Percentiles rank a stretch among this genome's conserved stretches.
These are phyloP conservation scores for Phytophthora rubi DNA, from an alignment of 352 stramenopile species.

Conservation along the genomic window DNA sequence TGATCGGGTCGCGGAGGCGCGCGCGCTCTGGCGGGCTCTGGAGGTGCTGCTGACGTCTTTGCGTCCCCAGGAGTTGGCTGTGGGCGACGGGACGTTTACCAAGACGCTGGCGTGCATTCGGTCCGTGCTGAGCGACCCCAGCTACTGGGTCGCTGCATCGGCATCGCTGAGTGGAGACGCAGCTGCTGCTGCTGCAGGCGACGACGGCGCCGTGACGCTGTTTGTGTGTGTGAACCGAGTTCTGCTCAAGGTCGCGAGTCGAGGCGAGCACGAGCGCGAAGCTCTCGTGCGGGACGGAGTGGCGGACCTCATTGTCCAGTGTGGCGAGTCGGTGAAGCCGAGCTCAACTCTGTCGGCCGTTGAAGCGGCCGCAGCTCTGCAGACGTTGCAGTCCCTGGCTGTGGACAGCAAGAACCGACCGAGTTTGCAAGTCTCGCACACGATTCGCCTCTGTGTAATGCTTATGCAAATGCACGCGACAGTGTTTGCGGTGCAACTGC, in stretches of 20 bases:
- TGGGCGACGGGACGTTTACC: slow-evolving; percentile 46
- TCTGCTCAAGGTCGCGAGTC: slow-evolving; percentile 47
- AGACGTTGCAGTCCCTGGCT: slow-evolving; percentile 59
- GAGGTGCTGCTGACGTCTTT: slow-evolving; percentile 52
- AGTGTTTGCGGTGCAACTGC: slow-evolving; percentile 48
- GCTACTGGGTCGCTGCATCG: slow-evolving; percentile 27
- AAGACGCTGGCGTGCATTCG: slow-evolving; percentile 51
- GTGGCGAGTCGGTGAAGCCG: slow-evolving; percentile 21
- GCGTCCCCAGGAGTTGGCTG: slow-evolving; percentile 38
- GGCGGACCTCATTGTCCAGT: slow-evolving; percentile 43
- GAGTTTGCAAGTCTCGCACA: slow-evolving; percentile 37
- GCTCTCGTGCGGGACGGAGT: slow-evolving; percentile 49
- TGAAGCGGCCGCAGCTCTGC: slow-evolving; percentile 36
- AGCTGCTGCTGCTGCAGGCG: background rate
- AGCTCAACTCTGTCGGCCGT: slow-evolving; percentile 19
- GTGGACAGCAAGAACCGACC: slow-evolving; percentile 46
- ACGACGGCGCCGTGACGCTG: slow-evolving; percentile 36
- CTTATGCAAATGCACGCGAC: slow-evolving; percentile 43
- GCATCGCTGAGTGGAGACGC: background rate
- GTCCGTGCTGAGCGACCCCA: slow-evolving; percentile 38
- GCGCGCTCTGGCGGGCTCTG: slow-evolving; percentile 62
- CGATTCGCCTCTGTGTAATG: slow-evolving; percentile 38
- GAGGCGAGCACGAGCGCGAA: slow-evolving; percentile 57
- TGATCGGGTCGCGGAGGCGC: slow-evolving; percentile 44
- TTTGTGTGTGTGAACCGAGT: slow-evolving; percentile 54